Evolutionary conservation across 139 green algal species (phyloP).

Genomic region (Nannochloris sp.): DNA sequence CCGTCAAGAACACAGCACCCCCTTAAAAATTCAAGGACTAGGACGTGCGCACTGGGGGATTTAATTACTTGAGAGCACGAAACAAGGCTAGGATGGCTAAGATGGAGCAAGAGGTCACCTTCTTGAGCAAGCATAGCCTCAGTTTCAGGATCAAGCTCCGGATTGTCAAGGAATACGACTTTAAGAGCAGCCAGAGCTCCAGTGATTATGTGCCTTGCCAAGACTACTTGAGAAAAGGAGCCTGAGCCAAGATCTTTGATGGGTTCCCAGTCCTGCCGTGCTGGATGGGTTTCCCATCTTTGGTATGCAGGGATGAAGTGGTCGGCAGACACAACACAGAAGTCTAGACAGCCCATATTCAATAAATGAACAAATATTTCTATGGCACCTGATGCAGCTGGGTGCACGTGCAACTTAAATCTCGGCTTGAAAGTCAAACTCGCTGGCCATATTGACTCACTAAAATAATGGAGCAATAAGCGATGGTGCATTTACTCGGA

Average conservation of each 20-base stretch:
- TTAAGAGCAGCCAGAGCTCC: slow-evolving; percentile 35
- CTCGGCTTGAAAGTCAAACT: too few species aligned
- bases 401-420: too few species aligned
- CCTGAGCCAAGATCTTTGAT: slow-evolving; percentile 44
- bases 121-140: slow-evolving; percentile 14
- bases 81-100: slow-evolving; percentile 72
- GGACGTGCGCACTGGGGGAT: slow-evolving; percentile 27
- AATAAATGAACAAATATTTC: too few species aligned
- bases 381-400: too few species aligned
- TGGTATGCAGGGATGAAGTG: not conserved
- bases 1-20: slow-evolving; percentile 36
- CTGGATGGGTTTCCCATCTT: slow-evolving; percentile 28
- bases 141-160: not conserved
- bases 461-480: too few species aligned
- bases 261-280: slow-evolving; percentile 32
- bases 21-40: slow-evolving; percentile 44
- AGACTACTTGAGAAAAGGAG: slow-evolving; percentile 39
- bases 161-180: slow-evolving; percentile 22
- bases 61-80: slow-evolving; percentile 39
- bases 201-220: slow-evolving; percentile 22
- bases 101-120: slow-evolving; percentile 46
- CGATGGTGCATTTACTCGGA: too few species aligned
- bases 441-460: too few species aligned
- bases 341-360: not conserved
- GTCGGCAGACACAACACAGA: not conserved